Evolutionary conservation across 192 early-diverging fungal species (phyloP), one percentile per base, ranked within the genome.

Genomic region (Chytriomyces hyalinus): DNA sequence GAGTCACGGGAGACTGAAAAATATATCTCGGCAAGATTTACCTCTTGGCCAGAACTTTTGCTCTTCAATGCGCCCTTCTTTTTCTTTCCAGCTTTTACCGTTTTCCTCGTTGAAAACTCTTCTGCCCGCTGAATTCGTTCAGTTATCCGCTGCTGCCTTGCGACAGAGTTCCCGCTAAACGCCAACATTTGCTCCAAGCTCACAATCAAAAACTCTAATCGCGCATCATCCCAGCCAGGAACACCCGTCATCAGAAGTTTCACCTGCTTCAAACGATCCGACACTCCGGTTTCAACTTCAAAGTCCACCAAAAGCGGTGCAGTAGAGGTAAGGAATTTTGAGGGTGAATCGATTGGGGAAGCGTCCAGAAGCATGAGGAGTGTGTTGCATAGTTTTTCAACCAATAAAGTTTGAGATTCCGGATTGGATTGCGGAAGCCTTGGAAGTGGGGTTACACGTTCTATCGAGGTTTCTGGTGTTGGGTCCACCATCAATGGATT

Each of bases 221-320:
- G 82, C 8, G 89, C 89, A 48, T 90, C 82, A 26, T 86, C 86
- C 10, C 82, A 77, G 45, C 65, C 70, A 49, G 62, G 75, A 44
- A 51, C 43, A 9, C 83, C 24, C 28, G 85, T 80, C 8, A 62
- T 53, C n/a, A 73, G 53, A 2, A 68, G 67, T 63, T 86, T 86
- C 46, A 92, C 75, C 28, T 71, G 61, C 0, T 79, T 81, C 15
- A 95, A 67, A 67, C 87, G 89, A 50, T 89, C 81, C 6, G 84
- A 84, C 11, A 95, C 60, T n/a, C 86, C 81, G 61, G 87, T 91
- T 57, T 93, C 86, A 48, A 94, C 86, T 80, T 97, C 93, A 43
- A 95, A 79, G 78, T 97, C 96, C 15, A 97, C 80, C 48, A 96
- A 78, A 68, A 96, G 82, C n/a, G 96, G 93, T 2, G 93, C 94